These are phyloP conservation scores for Scenedesmus sp. DNA, from an alignment of 163 green algal genomes.

Conservation along the genomic window DNA sequence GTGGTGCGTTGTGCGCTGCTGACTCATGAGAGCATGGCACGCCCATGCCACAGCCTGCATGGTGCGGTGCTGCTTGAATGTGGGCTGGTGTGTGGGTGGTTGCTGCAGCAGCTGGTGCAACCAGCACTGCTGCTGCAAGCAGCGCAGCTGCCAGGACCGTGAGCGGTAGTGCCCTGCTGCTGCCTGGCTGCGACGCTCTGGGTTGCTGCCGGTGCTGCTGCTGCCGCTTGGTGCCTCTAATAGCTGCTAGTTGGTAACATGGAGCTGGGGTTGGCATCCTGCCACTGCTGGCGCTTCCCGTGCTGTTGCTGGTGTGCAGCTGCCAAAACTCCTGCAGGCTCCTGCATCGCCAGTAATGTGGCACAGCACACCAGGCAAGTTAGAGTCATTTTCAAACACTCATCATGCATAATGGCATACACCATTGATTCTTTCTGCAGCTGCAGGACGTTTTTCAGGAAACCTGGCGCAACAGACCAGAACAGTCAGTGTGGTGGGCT, in stretches of 20 bases:
- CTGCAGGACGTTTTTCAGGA: neutral
- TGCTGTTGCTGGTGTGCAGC: neutral
- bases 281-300: neutral
- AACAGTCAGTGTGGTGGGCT: neutral
- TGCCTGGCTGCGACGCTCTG: neutral
- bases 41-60: constrained; percentile 9
- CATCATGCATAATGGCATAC: too few relatives aligned
- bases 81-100: neutral
- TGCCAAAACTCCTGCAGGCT: neutral
- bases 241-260: neutral
- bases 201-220: neutral
- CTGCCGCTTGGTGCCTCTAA: neutral
- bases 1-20: neutral
- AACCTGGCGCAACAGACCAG: neutral
- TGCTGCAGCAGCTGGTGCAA: neutral
- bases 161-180: neutral
- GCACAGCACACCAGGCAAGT: neutral
- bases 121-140: neutral
- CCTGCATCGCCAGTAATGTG: neutral
- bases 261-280: neutral
- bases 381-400: neutral
- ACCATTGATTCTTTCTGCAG: neutral
- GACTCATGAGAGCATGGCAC: neutral
- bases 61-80: neutral
- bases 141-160: neutral